phyloP scores from a whole-genome alignment of 495 filamentous ascomycete species.

The Gamarada debralockiae region DNA sequence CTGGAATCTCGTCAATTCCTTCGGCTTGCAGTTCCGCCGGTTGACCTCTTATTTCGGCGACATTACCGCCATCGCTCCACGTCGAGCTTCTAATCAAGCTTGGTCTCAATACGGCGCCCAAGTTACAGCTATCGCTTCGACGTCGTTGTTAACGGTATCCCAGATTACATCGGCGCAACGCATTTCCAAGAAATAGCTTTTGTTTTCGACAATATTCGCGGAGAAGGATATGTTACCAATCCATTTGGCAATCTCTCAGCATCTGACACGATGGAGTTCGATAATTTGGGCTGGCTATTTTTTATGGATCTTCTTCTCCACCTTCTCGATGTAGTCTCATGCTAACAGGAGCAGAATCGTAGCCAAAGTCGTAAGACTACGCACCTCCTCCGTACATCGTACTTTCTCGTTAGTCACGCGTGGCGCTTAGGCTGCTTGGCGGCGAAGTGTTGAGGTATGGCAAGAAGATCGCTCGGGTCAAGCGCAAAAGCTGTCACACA shows the following conservation, averaged over 20 bases:
- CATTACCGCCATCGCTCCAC: conserved; percentile 31
- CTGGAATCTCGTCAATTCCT: too few species aligned
- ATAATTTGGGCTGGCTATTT: conserved; percentile 29
- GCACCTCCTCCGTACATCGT: too few species aligned
- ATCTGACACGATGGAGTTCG: conserved; percentile 16
- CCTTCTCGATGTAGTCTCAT: too few species aligned
- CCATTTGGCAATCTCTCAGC: conserved; percentile 28
- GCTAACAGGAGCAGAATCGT: too few species aligned
- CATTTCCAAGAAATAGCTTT: conserved; percentile 49
- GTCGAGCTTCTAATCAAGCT: conserved; percentile 33
- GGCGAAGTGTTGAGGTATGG: too few species aligned
- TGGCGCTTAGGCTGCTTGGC: too few species aligned
- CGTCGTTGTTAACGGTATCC: conserved; percentile 21
- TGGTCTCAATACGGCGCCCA: conserved; percentile 29
- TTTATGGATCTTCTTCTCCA: too few species aligned
- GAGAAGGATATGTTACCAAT: conserved; percentile 35
- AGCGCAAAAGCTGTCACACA: too few species aligned
- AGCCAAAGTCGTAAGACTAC: too few species aligned
- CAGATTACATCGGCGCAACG: conserved; percentile 27
- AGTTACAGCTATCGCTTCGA: conserved; percentile 47
- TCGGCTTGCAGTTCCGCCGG: conserved; percentile 30
- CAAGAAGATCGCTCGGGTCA: too few species aligned
- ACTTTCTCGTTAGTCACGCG: too few species aligned
- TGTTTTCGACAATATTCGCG: conserved; percentile 39
- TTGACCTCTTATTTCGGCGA: conserved; percentile 32